Conservation (phyloP, 495 filamentous ascomycete species). For the Penicillium ucsense region DNA sequence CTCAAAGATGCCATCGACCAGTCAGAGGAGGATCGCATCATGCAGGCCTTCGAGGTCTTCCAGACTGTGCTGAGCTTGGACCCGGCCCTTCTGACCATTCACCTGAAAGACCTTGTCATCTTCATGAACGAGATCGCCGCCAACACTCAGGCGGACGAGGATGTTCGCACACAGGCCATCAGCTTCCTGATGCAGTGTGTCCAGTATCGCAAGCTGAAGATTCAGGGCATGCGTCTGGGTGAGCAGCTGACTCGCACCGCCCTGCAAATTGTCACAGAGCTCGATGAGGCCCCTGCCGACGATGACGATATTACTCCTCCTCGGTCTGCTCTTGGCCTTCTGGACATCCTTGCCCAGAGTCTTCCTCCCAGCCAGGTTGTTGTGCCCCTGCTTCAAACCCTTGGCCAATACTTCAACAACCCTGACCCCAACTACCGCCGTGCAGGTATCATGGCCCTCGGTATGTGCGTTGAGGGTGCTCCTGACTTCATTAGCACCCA, state of each 20-base stretch:
- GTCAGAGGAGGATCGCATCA: conserved; percentile 73
- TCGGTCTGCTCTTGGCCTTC: conserved; percentile 72
- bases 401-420: conserved; percentile 69
- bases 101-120: conserved; percentile 82
- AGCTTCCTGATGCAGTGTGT: conserved; percentile 89
- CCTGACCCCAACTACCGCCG: conserved; percentile 67
- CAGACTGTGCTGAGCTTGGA: conserved; percentile 91
- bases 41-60: conserved; percentile 93
- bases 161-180: conserved; percentile 79
- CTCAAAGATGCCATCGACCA: conserved; percentile 72
- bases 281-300: conserved; percentile 56
- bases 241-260: conserved; percentile 77
- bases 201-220: conserved; percentile 87
- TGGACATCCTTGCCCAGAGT: conserved; percentile 79
- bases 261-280: conserved; percentile 79
- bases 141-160: conserved; percentile 66
- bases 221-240: conserved; percentile 76
- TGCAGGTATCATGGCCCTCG: conserved; percentile 83
- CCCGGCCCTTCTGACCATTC: conserved; percentile 65
- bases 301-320: conserved; percentile 90
- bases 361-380: conserved; percentile 91
- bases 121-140: conserved; percentile 88
- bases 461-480: conserved; percentile 91
- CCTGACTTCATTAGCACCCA: conserved; percentile 93
- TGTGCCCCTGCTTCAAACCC: conserved; percentile 77